These are phyloP conservation scores for Juglanconis sp. DNA, from an alignment of 2,329 filamentous ascomycete genomes.

Conservation along the genomic window DNA sequence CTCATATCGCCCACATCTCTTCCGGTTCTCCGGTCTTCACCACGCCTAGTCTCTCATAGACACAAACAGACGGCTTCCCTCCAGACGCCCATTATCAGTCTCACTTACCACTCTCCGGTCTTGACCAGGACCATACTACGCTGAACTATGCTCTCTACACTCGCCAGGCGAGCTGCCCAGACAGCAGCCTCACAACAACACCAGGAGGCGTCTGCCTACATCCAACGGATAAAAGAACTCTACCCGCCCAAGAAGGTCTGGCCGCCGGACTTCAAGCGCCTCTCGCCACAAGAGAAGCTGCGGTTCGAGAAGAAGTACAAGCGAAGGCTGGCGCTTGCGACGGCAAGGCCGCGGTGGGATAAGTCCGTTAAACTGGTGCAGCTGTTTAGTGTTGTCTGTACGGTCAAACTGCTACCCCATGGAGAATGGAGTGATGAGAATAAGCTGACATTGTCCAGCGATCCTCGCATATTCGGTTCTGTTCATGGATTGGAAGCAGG, in stretches of 20 bases:
- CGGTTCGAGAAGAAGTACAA: slow-evolving; percentile 77
- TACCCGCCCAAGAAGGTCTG: slow-evolving; percentile 69
- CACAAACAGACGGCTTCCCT: no score
- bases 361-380: slow-evolving; percentile 65
- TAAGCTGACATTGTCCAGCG: slow-evolving; percentile 31
- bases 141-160: slow-evolving; percentile 42
- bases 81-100: no score
- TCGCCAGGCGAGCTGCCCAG: slow-evolving; percentile 39
- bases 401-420: slow-evolving; percentile 23
- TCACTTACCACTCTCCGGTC: neutral
- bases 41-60: no score
- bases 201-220: slow-evolving; percentile 6
- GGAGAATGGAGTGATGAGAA: neutral
- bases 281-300: slow-evolving; percentile 71
- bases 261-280: slow-evolving; percentile 72
- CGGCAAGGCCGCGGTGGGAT: slow-evolving; percentile 60
- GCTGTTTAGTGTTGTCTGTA: slow-evolving; percentile 55
- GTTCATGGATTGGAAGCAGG: slow-evolving; percentile 57
- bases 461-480: slow-evolving; percentile 55
- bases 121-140: neutral
- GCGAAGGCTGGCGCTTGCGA: slow-evolving; percentile 61
- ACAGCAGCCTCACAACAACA: slow-evolving; percentile 9
- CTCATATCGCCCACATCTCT: no score
- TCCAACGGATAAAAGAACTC: slow-evolving; percentile 39
- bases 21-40: no score